phyloP scores from a whole-genome alignment of 176 grass and related monocot genomes.

The Areca catechu region DNA sequence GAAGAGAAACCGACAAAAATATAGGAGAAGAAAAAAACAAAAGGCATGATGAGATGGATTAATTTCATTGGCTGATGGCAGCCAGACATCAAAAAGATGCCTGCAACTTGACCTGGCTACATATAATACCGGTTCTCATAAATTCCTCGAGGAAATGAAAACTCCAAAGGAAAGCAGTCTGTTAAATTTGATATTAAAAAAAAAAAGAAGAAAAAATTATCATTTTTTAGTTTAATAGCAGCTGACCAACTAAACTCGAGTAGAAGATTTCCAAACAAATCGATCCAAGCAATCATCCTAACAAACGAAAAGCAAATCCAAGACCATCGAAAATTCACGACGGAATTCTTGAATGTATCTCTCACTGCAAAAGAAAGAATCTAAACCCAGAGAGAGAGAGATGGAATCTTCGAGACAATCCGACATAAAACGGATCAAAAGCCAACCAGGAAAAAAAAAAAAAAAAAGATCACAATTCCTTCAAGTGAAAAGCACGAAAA shows the following conservation, averaged over 20 bases:
- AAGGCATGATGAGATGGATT: neutral
- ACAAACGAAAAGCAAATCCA: neutral
- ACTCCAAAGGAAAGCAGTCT: neutral
- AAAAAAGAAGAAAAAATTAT: neutral
- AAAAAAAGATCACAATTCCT: neutral
- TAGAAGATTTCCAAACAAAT: conserved; percentile 6
- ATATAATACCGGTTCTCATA: neutral
- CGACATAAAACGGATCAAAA: no score
- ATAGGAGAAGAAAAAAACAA: neutral
- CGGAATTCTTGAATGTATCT: no score
- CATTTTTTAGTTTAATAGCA: neutral
- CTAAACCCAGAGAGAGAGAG: no score
- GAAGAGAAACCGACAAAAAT: neutral
- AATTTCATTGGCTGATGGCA: neutral
- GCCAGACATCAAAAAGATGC: neutral
- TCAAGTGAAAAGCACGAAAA: neutral
- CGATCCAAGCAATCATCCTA: neutral
- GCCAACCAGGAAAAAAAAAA: no score
- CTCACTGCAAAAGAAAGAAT: no score
- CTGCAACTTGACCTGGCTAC: neutral
- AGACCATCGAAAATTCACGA: neutral
- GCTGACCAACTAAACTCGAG: neutral
- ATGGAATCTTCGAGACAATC: no score
- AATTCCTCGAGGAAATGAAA: neutral
- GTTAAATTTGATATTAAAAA: neutral